Evolutionary conservation across 2,329 filamentous ascomycete genomes (phyloP).

Genomic region (Colletotrichum destructivum): DNA sequence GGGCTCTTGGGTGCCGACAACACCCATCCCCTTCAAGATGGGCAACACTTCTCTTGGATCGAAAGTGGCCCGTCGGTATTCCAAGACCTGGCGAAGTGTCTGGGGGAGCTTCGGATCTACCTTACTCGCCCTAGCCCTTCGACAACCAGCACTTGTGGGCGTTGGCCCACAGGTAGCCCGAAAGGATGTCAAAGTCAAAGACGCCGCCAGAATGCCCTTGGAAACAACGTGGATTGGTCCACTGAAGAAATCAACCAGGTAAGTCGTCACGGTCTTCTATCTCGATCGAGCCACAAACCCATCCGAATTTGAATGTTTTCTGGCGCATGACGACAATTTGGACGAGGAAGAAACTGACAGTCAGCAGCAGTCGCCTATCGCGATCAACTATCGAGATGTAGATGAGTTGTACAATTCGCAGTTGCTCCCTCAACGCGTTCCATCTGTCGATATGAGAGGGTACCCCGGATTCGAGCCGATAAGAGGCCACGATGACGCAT

Average conservation of each 20-base stretch:
- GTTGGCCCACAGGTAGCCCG: background rate
- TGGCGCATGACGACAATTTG: background rate
- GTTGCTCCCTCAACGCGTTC: background rate
- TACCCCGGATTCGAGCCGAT: background rate
- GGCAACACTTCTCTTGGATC: background rate
- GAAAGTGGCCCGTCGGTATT: background rate
- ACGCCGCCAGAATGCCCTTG: background rate
- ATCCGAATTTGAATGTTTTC: background rate
- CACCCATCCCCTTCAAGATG: background rate
- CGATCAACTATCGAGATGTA: background rate
- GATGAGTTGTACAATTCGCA: constrained; percentile 2
- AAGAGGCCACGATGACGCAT: background rate
- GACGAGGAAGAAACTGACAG: background rate
- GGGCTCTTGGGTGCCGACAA: background rate
- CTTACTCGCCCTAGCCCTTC: background rate
- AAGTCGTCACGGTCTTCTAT: background rate
- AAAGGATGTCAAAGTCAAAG: background rate
- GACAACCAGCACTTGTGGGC: background rate
- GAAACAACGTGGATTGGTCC: background rate
- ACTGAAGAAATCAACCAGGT: background rate
- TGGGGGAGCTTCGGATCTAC: constrained; percentile 1
- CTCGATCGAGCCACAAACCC: too few relatives aligned
- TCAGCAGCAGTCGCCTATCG: background rate
- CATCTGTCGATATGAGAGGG: background rate
- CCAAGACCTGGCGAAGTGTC: background rate